Evolutionary conservation across 768 basidiomycete genomes (phyloP).

Genomic region (Kwoniella sp.): DNA sequence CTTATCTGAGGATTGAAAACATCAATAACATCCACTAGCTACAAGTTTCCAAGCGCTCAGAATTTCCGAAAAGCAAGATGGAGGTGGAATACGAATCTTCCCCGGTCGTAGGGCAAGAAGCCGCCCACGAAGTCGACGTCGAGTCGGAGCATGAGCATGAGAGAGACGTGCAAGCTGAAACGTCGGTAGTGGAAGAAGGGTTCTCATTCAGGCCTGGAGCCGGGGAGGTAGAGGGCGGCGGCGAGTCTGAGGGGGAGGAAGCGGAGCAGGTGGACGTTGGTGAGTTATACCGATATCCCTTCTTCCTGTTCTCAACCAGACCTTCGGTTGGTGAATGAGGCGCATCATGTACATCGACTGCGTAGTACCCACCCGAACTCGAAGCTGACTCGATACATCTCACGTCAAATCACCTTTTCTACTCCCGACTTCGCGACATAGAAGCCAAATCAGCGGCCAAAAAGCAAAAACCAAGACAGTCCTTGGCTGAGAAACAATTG

Average conservation of each 20-base stretch:
- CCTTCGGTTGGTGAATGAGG: too few species aligned
- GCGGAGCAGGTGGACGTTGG: slow-evolving; percentile 18
- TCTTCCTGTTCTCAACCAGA: too few species aligned
- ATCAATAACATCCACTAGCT: neutral
- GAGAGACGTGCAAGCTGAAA: neutral
- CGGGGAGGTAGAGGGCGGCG: neutral
- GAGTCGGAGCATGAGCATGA: neutral
- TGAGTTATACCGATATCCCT: slow-evolving; percentile 11
- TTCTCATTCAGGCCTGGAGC: slow-evolving; percentile 1
- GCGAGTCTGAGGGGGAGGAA: slow-evolving; percentile 9
- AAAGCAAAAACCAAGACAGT: slow-evolving; percentile 48
- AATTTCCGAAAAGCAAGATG: too few species aligned
- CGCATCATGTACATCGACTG: neutral
- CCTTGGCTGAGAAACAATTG: slow-evolving; percentile 56
- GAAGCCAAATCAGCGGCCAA: neutral
- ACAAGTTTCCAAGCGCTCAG: too few species aligned
- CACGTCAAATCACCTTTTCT: too few species aligned
- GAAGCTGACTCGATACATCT: too few species aligned
- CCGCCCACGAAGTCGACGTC: neutral
- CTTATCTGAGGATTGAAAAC: neutral
- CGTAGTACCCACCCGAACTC: too few species aligned
- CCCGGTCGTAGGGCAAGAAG: neutral
- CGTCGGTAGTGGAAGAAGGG: neutral
- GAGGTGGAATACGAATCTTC: slow-evolving; percentile 23
- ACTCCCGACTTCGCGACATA: too few species aligned